These are phyloP conservation scores for Dittrichia graveolens DNA, from an alignment of 129 eudicot genomes.

Conservation along the genomic window DNA sequence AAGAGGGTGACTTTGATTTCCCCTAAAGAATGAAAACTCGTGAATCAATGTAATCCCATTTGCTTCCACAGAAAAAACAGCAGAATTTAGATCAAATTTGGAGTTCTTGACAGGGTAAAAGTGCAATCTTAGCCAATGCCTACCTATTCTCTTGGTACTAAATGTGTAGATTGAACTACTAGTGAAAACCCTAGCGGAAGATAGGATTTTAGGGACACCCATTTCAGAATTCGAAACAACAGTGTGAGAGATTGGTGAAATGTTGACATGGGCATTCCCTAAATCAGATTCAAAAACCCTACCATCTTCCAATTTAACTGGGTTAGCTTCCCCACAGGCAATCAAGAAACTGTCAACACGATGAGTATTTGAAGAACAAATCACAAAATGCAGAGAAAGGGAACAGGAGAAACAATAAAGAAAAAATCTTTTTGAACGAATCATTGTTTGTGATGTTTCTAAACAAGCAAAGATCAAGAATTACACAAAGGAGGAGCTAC, in stretches of 20 bases:
- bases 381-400: slow-evolving; percentile 26
- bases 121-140: slow-evolving; percentile 53
- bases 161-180: slow-evolving; percentile 40
- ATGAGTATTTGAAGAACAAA: slow-evolving; percentile 32
- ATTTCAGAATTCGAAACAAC: slow-evolving; percentile 29
- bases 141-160: slow-evolving; percentile 42
- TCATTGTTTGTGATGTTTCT: slow-evolving; percentile 28
- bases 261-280: slow-evolving; percentile 29
- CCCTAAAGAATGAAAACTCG: slow-evolving; percentile 50
- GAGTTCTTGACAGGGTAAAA: slow-evolving; percentile 49
- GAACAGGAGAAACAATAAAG: slow-evolving; percentile 21
- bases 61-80: slow-evolving; percentile 53
- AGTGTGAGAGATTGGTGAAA: slow-evolving; percentile 39
- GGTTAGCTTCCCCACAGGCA: slow-evolving; percentile 40
- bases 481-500: not conserved
- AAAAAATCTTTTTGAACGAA: slow-evolving; percentile 25
- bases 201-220: slow-evolving; percentile 37
- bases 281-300: slow-evolving; percentile 52
- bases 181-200: slow-evolving; percentile 54
- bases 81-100: slow-evolving; percentile 43
- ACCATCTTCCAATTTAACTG: slow-evolving; percentile 47
- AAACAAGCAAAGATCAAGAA: slow-evolving; percentile 3
- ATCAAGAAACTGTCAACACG: slow-evolving; percentile 45
- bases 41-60: slow-evolving; percentile 56
- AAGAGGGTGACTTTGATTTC: slow-evolving; percentile 27